Base-by-base conservation (phyloP, 768 basidiomycete genomes). In the Amanita muscaria region DNA sequence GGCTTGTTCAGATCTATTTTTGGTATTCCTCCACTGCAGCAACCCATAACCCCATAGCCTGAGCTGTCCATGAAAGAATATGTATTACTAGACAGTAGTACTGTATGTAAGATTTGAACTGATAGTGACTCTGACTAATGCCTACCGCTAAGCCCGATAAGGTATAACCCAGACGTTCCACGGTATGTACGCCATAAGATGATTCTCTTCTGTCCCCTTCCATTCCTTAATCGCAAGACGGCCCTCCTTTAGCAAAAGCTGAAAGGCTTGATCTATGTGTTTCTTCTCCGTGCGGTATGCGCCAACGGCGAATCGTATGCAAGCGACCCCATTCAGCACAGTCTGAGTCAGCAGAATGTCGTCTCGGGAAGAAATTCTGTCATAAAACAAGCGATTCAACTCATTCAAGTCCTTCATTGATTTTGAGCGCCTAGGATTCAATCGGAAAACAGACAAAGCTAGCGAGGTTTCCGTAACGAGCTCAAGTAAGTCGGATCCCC, bases 341-440 rank as follows among this genome's bases (percentile, higher is more conserved):
- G 91, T 92, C 57, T 83, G 84, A 5, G 90, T 91, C 25, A 96
- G 62, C 43, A 77, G 66, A 36, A 94, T 74, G 50, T 88, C 79
- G 45, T 70, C 67, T 22, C 83, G 65, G 1, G 69, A 58, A 7
- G 77, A 73, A 6, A 94, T 57, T 1, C 72, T 70, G 1, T 63
- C 62, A 58, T 79, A 78, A 53, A 90, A 79, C 0, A 63, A 40
- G 16, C 72, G 66, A 56, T 93, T 94, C 30, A 92, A 67, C 1
- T 64, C 60, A 56, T 93, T 88, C 29, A 83, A 56, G 1, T 66
- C 61, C 10, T 65, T 66, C 27, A 65, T 51, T 2, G 51, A 10
- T 1, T 51, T 34, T n/a, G 40, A 47, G 0, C 51, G 46, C 21
- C 58, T 58, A 5, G 73, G 76, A 1, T 63, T 62, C 7, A 90